These are phyloP conservation scores for Hypoxylon sp. DNA, from an alignment of 2,329 filamentous ascomycete genomes.

Conservation along the genomic window DNA sequence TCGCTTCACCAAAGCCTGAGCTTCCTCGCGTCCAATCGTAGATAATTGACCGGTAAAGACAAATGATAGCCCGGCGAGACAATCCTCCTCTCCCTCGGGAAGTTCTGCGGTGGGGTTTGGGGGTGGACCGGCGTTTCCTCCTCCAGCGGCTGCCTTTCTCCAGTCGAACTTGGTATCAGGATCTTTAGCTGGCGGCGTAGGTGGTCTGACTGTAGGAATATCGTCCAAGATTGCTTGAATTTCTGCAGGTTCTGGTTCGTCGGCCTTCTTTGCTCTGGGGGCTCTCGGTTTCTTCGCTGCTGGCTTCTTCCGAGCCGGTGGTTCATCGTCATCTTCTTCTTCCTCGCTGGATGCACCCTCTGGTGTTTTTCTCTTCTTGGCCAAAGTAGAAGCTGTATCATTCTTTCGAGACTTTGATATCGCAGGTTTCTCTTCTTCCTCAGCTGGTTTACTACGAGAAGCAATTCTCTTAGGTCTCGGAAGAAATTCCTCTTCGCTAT, in stretches of 20 bases:
- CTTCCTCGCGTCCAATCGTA: constrained; percentile 85
- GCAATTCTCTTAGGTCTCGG: constrained; percentile 71
- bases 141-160: constrained; percentile 69
- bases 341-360: constrained; percentile 68
- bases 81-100: constrained; percentile 87
- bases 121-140: constrained; percentile 72
- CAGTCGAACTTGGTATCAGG: constrained; percentile 84
- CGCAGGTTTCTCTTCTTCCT: constrained; percentile 50
- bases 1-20: constrained; percentile 85
- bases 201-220: constrained; percentile 84
- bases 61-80: constrained; percentile 88
- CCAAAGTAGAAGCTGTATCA: constrained; percentile 48
- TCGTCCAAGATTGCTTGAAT: constrained; percentile 89
- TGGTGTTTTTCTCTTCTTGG: constrained; percentile 70
- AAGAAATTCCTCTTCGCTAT: constrained; percentile 76
- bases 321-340: constrained; percentile 67
- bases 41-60: constrained; percentile 94
- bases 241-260: constrained; percentile 74
- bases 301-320: constrained; percentile 63
- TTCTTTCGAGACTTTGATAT: constrained; percentile 51
- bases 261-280: constrained; percentile 72
- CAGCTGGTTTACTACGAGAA: constrained; percentile 57
- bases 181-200: constrained; percentile 82
- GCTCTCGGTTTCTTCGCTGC: constrained; percentile 70
- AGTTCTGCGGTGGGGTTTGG: constrained; percentile 73